These are phyloP conservation scores for Daldinia sp. DNA, from an alignment of 2,329 filamentous ascomycete species.

Conservation along the genomic window DNA sequence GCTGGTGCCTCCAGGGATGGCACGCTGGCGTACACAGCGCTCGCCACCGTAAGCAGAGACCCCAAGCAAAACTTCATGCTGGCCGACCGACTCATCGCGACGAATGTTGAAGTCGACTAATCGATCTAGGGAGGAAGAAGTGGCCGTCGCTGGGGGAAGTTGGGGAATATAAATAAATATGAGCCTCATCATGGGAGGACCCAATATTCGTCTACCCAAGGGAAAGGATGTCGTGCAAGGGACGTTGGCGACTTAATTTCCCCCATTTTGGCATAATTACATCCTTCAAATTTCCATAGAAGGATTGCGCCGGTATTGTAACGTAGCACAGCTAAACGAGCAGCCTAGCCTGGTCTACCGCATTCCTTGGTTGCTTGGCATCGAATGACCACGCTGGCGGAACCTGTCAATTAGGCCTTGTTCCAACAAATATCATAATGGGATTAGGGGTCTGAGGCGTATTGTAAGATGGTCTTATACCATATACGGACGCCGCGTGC, in stretches of 20 bases:
- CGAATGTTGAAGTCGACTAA: background rate
- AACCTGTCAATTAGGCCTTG: background rate
- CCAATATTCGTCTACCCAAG: slow-evolving; percentile 16
- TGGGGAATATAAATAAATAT: background rate
- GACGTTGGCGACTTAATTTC: slow-evolving; percentile 20
- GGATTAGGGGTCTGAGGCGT: too few relatives aligned
- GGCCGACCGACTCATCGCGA: slow-evolving; percentile 22
- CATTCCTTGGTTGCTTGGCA: slow-evolving; percentile 25
- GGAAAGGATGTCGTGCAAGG: slow-evolving; percentile 2
- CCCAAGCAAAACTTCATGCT: slow-evolving; percentile 34
- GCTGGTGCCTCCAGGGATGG: slow-evolving; percentile 50
- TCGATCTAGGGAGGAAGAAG: background rate
- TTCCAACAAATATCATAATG: background rate
- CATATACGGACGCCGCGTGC: background rate
- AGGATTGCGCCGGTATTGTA: slow-evolving; percentile 18
- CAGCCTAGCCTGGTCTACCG: slow-evolving; percentile 12
- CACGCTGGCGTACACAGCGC: slow-evolving; percentile 24
- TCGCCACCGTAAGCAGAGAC: slow-evolving; percentile 25
- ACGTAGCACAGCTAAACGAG: slow-evolving; percentile 23
- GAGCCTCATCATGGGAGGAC: slow-evolving; percentile 3
- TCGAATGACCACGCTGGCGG: background rate
- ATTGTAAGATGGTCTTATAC: background rate
- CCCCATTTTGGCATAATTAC: slow-evolving; percentile 21
- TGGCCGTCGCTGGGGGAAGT: background rate
- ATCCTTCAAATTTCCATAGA: slow-evolving; percentile 24